These are phyloP conservation scores for Keithomyces neogunnii DNA, from an alignment of 2,329 filamentous ascomycete genomes.

Conservation along the genomic window DNA sequence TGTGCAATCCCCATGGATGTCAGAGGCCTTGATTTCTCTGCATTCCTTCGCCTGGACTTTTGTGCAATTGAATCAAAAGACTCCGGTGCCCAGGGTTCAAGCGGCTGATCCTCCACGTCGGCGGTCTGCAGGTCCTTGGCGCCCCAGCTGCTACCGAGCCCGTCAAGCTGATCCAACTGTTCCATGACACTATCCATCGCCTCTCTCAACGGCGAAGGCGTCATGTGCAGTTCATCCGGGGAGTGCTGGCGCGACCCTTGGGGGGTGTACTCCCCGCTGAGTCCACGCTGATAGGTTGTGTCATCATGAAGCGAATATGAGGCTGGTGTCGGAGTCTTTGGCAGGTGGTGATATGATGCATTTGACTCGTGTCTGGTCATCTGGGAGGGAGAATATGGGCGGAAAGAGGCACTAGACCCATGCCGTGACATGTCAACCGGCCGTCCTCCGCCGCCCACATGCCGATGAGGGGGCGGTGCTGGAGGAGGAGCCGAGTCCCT, in stretches of 20 bases:
- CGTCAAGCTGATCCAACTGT: slow-evolving; percentile 72
- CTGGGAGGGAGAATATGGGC: slow-evolving; percentile 15
- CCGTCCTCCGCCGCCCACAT: slow-evolving; percentile 32
- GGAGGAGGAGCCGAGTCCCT: slow-evolving; percentile 65
- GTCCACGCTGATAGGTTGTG: slow-evolving; percentile 13
- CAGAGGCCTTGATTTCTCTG: slow-evolving; percentile 40
- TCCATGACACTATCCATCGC: slow-evolving; percentile 99
- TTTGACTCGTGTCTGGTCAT: slow-evolving; percentile 27
- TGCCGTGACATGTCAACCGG: slow-evolving; percentile 18
- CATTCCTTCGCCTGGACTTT: slow-evolving; percentile 15
- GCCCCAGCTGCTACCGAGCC: slow-evolving; percentile 42
- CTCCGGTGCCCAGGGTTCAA: slow-evolving; percentile 85
- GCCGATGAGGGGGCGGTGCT: slow-evolving; percentile 75
- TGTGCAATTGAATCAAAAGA: slow-evolving; percentile 56
- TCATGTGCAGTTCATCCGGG: slow-evolving; percentile 58
- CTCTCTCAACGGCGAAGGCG: slow-evolving; percentile 83
- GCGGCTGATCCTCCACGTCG: slow-evolving; percentile 43
- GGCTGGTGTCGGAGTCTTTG: slow-evolving; percentile 25
- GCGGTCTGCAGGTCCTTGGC: slow-evolving; percentile 23
- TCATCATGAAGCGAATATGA: slow-evolving; percentile 34
- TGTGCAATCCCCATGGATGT: slow-evolving; percentile 65
- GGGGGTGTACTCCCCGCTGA: slow-evolving; percentile 38
- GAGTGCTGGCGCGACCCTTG: slow-evolving; percentile 57
- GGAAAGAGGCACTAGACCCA: slow-evolving; percentile 29
- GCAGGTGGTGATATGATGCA: slow-evolving; percentile 21